Base-by-base conservation (phyloP, 108 stramenopile species). In the Pseudonitzschia delicatissima region DNA sequence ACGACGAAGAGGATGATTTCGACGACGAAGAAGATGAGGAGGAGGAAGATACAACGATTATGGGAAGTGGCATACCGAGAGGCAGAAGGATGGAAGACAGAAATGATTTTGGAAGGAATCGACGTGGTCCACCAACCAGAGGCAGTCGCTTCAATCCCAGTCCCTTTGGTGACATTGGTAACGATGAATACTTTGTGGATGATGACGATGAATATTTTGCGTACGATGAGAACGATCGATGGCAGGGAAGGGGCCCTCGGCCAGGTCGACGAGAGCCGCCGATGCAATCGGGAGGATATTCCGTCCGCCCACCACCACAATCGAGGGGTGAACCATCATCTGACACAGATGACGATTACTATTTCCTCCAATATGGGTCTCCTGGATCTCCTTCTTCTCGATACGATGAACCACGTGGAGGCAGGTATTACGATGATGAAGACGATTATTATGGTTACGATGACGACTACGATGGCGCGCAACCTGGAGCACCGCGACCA, bases 371-470 rank as follows among this genome's bases (percentile, higher is more conserved):
- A 55, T 55, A 31, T 55, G 53, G 53, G 29, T 5, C 9, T 12
- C 53, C 53, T 31, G 29, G 32, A 9, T 18, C 53, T 55, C 53
- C 53, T 28, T 21, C 7, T 17, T 18, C 20, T 45, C 52, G 26
- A 15, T 53, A 31, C 15, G 29, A 53, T 33, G 53, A 55, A 5
- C 31, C 13, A 13, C n/a, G 28, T 17, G 53, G 31, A 11, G 53
- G 31, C 31, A 33, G n/a, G 53, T 51, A 55, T 27, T 55, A 33
- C 32, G 53, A 55, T 33, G 53, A 55, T 29, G 31, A 55, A 5
- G 53, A 9, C 31, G 53, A 55, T 27, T 55, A 55, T 55, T 31
- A 27, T n/a, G n/a, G n/a, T n/a, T n/a, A n/a, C n/a, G 53, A 55
- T 17, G 53, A 55, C 31, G 29, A 55, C 7, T 27, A 55, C 28